Evolutionary conservation across 2,329 filamentous ascomycete genomes (phyloP), one percentile per base, ranked within the genome.

Genomic region (Microdochium trichocladiopsis): DNA sequence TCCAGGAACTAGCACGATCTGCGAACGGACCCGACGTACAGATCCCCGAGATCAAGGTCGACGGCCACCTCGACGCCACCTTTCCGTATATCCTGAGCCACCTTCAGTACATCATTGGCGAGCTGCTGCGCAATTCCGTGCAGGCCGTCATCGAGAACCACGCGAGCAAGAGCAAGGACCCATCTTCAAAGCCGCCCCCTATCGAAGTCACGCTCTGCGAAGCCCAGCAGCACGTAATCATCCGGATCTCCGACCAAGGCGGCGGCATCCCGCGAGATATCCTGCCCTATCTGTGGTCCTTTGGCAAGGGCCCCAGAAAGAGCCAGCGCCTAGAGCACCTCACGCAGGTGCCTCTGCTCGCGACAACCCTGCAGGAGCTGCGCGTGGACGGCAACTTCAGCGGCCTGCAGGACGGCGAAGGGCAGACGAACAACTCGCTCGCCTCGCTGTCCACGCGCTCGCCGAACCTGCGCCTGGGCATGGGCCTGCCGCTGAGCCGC

Each of bases 41-140:
- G 50, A 79, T 99, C 2, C 94, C 94, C 4, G 83, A 91, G 57
- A 88, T 99, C 68, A 82, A 80, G 48, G 78, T 99, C 53, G 80
- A 87, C 56, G 94, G 95, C 22, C 91, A 99, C 65, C 77, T 94
- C 2, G 84, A 89, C 25, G 92, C 92, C 4, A 95, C 86, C 28
- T 99, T 99, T 64, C 94, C 95, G 1, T 99, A 96, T 64, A 97
- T 99, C 57, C 81, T 96, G 50, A 94, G 87, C 64, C 94, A 97
- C 66, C 80, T 99, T 50, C 93, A 99, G 71, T 99, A 99, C 70
- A 96, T 99, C 61, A 82, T 99, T 53, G 92, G 94, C 50, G 94
- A 99, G 72, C 83, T 99, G 22, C 77, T 99, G 23, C 86, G 94
- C 36, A 99, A 99, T 71, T 95, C 90, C 0, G 89, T 99, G 16